phyloP scores from a whole-genome alignment of 306 rosid species.

The Luffa acutangula region DNA sequence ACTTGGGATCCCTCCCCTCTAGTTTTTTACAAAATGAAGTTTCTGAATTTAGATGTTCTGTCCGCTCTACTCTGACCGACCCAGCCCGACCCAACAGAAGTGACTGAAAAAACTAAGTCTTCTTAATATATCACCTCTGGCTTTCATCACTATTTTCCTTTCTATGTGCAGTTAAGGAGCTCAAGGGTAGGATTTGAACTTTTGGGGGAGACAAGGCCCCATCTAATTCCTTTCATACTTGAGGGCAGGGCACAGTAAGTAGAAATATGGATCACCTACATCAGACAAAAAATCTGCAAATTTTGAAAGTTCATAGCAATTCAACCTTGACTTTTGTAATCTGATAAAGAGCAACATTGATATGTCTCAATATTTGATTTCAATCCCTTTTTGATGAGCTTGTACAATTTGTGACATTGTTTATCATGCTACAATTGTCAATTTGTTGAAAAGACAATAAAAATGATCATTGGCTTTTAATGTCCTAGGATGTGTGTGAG shows the following conservation, averaged over 20 bases:
- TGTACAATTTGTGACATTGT: not conserved
- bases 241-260: not conserved
- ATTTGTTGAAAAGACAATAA: not conserved
- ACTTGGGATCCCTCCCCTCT: not conserved
- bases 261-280: not conserved
- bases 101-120: not conserved
- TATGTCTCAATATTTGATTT: not conserved
- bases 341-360: not conserved
- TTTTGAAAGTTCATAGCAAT: not conserved
- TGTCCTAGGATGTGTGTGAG: not conserved
- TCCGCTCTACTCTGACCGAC: not conserved
- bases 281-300: not conserved
- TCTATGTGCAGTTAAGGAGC: not conserved
- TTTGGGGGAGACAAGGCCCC: not conserved
- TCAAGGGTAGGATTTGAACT: not conserved
- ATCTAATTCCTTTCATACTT: not conserved
- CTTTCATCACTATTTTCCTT: not conserved
- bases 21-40: not conserved
- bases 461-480: not conserved
- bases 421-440: not conserved
- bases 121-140: not conserved
- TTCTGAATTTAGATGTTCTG: not conserved
- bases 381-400: not conserved
- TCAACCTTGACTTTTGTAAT: slow-evolving; percentile 2
- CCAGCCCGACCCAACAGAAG: not conserved